Evolutionary conservation across 1,284 basidiomycete species (phyloP).

Genomic region (Phlebopus sp.): DNA sequence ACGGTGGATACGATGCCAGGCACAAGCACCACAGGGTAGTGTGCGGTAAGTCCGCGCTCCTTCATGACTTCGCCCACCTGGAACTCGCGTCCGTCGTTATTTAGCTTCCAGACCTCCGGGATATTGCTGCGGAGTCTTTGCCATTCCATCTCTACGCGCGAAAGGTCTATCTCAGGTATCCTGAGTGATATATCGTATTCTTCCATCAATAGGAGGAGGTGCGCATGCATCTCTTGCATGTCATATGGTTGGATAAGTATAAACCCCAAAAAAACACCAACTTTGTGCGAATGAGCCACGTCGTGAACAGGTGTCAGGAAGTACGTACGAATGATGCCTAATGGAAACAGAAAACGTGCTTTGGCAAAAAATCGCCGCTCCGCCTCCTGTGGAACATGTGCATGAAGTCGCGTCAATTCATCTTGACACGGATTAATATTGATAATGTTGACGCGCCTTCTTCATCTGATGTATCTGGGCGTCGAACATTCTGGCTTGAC

Average conservation of each 20-base stretch:
- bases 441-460: conserved; percentile 14
- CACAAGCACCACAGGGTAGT: conserved; percentile 78
- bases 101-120: conserved; percentile 78
- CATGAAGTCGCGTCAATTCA: neutral
- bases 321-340: conserved; percentile 45
- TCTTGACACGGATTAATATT: neutral
- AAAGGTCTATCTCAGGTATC: conserved; percentile 60
- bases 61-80: conserved; percentile 75
- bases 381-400: conserved; percentile 10
- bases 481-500: conserved; percentile 20
- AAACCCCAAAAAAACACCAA: conserved; percentile 62
- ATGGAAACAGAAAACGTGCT: conserved; percentile 44
- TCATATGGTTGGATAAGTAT: conserved; percentile 59
- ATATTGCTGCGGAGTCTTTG: conserved; percentile 58
- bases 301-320: conserved; percentile 24
- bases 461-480: conserved; percentile 25
- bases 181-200: conserved; percentile 57
- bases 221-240: conserved; percentile 54
- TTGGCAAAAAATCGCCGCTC: conserved; percentile 29
- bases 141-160: conserved; percentile 69
- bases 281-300: conserved; percentile 35
- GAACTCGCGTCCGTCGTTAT: conserved; percentile 81
- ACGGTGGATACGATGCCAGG: conserved; percentile 81
- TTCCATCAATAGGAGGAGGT: conserved; percentile 52
- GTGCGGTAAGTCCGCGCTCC: conserved; percentile 63